phyloP scores from a whole-genome alignment of 495 filamentous ascomycete genomes.

The Aspergillus baeticus region DNA sequence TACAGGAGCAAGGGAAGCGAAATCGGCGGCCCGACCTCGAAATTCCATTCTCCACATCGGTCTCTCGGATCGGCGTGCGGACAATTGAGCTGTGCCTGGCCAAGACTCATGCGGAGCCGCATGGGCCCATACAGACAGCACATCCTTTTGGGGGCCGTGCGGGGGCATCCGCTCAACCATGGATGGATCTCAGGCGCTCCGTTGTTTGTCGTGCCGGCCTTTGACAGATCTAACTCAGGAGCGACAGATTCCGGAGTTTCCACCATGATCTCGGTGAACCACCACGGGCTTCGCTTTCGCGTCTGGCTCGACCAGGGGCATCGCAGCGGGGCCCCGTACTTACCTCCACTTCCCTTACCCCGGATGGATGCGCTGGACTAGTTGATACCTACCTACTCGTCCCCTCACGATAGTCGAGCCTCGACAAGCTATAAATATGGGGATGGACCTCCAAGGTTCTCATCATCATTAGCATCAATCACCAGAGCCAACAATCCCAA shows the following conservation, averaged over 20 bases:
- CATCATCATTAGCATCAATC: neutral
- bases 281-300: too few relatives aligned
- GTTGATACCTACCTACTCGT: too few relatives aligned
- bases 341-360: neutral
- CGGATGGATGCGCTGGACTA: neutral
- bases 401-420: neutral
- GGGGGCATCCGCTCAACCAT: neutral
- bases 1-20: too few relatives aligned
- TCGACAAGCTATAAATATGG: neutral
- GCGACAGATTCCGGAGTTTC: too few relatives aligned
- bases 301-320: too few relatives aligned
- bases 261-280: too few relatives aligned
- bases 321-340: constrained; percentile 1
- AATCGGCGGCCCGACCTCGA: too few relatives aligned
- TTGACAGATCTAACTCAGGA: too few relatives aligned
- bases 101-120: constrained; percentile 2
- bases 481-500: neutral
- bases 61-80: neutral
- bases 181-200: too few relatives aligned
- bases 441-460: neutral
- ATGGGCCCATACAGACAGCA: neutral
- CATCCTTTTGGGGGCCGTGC: too few relatives aligned
- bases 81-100: neutral
- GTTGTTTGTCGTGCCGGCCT: too few relatives aligned
- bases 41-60: neutral